Evolutionary conservation across 225 moss, liverwort and hornwort genomes (phyloP).

Genomic region (Straminergon stramineum): DNA sequence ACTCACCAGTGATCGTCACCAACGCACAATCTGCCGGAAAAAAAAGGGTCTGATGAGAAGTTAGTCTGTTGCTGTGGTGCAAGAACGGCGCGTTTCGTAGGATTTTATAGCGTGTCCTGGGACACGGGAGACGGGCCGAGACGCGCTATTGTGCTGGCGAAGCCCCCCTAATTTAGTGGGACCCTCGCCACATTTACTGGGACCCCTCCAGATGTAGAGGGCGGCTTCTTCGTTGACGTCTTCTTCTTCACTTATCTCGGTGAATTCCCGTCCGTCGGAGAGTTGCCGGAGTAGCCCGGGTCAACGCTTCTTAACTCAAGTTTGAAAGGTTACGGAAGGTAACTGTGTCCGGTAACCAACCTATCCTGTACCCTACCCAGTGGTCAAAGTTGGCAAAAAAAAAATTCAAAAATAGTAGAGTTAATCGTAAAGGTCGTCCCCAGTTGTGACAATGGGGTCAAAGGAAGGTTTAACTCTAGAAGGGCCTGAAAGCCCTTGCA

Average conservation of each 20-base stretch:
- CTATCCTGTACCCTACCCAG: no score
- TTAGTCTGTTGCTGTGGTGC: not conserved
- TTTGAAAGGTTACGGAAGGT: not conserved
- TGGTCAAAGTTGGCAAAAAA: not conserved
- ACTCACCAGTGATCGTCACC: not conserved
- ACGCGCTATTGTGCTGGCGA: not conserved
- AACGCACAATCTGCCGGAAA: not conserved
- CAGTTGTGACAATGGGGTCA: no score
- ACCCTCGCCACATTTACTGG: not conserved
- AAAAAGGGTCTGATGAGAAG: no score
- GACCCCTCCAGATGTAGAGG: not conserved
- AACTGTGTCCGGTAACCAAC: not conserved
- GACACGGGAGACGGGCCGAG: not conserved
- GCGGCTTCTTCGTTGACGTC: not conserved
- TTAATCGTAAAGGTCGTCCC: no score
- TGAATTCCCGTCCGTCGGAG: no score
- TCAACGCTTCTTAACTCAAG: not conserved
- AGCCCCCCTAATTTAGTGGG: not conserved
- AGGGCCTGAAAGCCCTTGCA: no score
- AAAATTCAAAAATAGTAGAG: not conserved
- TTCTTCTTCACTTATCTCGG: not conserved
- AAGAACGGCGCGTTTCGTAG: not conserved
- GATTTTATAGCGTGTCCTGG: not conserved
- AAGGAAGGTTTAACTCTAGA: no score
- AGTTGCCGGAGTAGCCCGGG: not conserved